Evolutionary conservation across 1,284 basidiomycete species (phyloP).

Genomic region (Microbotryum silenes-acaulis): DNA sequence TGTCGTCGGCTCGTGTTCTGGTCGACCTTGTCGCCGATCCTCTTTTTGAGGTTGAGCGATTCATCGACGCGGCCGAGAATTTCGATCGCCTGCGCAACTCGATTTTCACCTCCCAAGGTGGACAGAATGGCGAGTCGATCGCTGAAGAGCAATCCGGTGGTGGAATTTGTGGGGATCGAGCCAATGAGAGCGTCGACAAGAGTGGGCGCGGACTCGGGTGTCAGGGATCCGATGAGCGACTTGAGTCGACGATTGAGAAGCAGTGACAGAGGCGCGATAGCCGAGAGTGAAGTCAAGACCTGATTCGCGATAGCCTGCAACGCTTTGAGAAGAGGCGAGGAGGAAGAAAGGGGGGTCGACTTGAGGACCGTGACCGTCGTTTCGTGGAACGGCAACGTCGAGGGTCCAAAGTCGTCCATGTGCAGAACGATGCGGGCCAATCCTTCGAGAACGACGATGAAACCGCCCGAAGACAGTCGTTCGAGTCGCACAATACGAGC

Average conservation of each 20-base stretch:
- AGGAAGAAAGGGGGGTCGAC: not conserved
- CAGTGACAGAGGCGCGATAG: conserved; percentile 6
- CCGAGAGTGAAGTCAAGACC: conserved; percentile 10
- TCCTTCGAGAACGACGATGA: conserved; percentile 30
- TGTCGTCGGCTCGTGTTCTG: conserved; percentile 16
- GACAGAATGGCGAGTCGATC: conserved; percentile 25
- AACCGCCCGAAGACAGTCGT: conserved; percentile 19
- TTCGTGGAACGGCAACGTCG: conserved; percentile 5
- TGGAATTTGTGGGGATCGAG: conserved; percentile 13
- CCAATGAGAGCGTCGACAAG: conserved; percentile 24
- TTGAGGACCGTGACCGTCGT: conserved; percentile 4
- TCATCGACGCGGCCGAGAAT: conserved; percentile 16
- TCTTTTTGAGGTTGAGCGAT: conserved; percentile 15
- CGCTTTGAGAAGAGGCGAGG: conserved; percentile 4
- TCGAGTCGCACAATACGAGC: conserved; percentile 34
- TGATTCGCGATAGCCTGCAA: conserved; percentile 8
- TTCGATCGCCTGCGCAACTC: conserved; percentile 19
- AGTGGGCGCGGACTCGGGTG: conserved; percentile 1
- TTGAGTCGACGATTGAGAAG: conserved; percentile 18
- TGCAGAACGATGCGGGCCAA: conserved; percentile 26
- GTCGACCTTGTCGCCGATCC: conserved; percentile 23
- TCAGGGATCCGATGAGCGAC: conserved; percentile 7
- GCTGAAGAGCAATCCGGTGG: conserved; percentile 11
- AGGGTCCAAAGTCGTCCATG: conserved; percentile 1
- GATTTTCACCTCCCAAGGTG: conserved; percentile 2